Base-by-base conservation (phyloP, 495 filamentous ascomycete genomes). In the Parmelia sp. region DNA sequence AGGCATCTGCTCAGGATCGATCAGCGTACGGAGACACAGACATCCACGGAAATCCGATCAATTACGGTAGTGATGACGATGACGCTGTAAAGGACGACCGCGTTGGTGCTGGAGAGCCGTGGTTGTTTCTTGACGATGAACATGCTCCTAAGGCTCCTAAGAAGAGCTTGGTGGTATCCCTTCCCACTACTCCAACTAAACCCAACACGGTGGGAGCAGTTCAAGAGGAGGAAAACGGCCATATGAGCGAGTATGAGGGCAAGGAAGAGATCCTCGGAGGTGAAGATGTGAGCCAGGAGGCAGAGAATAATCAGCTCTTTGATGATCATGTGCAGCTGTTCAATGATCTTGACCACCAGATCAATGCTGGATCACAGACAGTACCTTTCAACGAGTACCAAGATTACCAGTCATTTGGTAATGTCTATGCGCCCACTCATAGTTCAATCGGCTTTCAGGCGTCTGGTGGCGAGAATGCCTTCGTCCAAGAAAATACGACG, bases 71-170 rank as follows among this genome's bases (percentile, higher is more conserved):
- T 14, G 66, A 63, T 19, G 33, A 0, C 3, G 40, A 58, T 15
- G 37, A 58, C 11, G 4, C 55, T 37, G 25, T 23, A n/a, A 29
- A 55, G 1, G 61, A 44, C 12, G 68, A 62, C 9, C 17, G 40
- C 5, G 58, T 60, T 10, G 64, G 45, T 6, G 69, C 27, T 42
- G 64, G 64, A 10, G 57, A 58, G 11, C 12, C 9, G 0, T 66
- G 42, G 11, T 11, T 66, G 5, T 7, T 40, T 23, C 33, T 65
- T 11, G 53, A 44, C 4, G 44, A 51, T 62, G 44, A 55, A 35
- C 35, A 6, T 7, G 29, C 39, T 1, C 31, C 11, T 29, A 35
- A 62, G 51, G 10, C 23, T 6, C 11, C 19, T 1, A 44, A 27
- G 17, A 42, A 10, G 27, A 63, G 61, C 12, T 31, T 63, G 4